A percentile compares a stretch with the other conserved stretches of the same genome.
These are phyloP conservation scores for Stemphylium beticola DNA, from an alignment of 2,329 filamentous ascomycete species.

Conservation along the genomic window DNA sequence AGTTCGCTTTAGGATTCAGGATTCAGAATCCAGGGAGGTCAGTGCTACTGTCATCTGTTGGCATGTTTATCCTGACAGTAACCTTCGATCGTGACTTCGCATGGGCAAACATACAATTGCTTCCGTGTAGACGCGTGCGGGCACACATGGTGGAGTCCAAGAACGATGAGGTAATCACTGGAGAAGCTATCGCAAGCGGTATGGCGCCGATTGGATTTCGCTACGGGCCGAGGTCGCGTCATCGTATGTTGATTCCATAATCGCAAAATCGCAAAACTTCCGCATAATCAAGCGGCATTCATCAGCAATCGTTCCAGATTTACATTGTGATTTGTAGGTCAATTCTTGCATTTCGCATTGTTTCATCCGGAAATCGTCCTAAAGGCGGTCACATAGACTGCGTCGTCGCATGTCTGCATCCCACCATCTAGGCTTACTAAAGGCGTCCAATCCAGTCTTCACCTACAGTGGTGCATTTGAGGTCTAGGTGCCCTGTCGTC, in stretches of 20 bases:
- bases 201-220: conserved; percentile 21
- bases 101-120: conserved; percentile 15
- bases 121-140: neutral
- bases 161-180: conserved; percentile 34
- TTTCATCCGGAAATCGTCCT: conserved; percentile 4
- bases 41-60: conserved; percentile 10
- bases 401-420: conserved; percentile 7
- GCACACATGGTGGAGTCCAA: conserved; percentile 14
- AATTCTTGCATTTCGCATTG: conserved; percentile 9
- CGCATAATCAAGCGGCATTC: conserved; percentile 12
- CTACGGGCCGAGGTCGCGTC: conserved; percentile 17
- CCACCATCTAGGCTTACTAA: conserved; percentile 42
- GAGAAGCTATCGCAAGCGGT: conserved; percentile 19
- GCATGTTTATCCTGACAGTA: conserved; percentile 19
- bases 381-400: conserved; percentile 8
- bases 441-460: conserved; percentile 18
- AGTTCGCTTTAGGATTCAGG: conserved; percentile 5
- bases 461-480: conserved; percentile 12
- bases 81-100: neutral
- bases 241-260: conserved; percentile 24
- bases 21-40: conserved; percentile 4
- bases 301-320: neutral
- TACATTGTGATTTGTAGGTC: neutral
- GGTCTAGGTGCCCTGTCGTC: conserved; percentile 34
- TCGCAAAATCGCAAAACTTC: conserved; percentile 24